Evolutionary conservation across 1,284 basidiomycete genomes (phyloP).

Genomic region (Cryptococcus sp.): DNA sequence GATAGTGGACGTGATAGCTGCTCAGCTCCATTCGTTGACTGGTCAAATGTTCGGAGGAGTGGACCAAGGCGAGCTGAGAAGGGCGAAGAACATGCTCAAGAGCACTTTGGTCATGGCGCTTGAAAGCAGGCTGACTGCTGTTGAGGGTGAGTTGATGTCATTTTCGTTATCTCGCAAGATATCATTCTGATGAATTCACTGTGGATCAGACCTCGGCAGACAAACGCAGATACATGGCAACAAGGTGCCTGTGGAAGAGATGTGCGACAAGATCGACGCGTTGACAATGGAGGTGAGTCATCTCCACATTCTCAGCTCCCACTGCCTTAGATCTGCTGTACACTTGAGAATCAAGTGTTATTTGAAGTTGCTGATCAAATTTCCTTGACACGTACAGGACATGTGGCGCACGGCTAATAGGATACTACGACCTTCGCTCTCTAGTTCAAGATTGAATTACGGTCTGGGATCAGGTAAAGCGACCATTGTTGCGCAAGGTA

Average conservation of each 20-base stretch:
- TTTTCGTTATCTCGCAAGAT: neutral
- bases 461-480: constrained; percentile 51
- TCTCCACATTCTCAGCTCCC: constrained; percentile 35
- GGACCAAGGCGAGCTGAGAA: constrained; percentile 63
- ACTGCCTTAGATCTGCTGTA: neutral
- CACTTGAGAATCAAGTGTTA: neutral
- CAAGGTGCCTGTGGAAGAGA: constrained; percentile 84
- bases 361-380: neutral
- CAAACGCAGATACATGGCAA: constrained; percentile 89
- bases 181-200: neutral
- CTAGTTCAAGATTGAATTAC: constrained; percentile 37
- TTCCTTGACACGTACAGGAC: constrained; percentile 25
- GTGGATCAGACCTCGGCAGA: constrained; percentile 54
- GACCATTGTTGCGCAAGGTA: constrained; percentile 55
- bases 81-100: constrained; percentile 96
- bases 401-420: constrained; percentile 50
- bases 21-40: constrained; percentile 64
- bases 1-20: constrained; percentile 80
- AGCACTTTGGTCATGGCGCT: constrained; percentile 92
- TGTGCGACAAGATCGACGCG: constrained; percentile 85
- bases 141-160: constrained; percentile 66
- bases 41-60: constrained; percentile 50
- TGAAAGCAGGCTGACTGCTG: constrained; percentile 85
- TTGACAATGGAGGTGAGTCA: constrained; percentile 73
- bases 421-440: constrained; percentile 39